Evolutionary conservation across 2,329 filamentous ascomycete genomes (phyloP).

Genomic region (Tolypocladium paradoxum): DNA sequence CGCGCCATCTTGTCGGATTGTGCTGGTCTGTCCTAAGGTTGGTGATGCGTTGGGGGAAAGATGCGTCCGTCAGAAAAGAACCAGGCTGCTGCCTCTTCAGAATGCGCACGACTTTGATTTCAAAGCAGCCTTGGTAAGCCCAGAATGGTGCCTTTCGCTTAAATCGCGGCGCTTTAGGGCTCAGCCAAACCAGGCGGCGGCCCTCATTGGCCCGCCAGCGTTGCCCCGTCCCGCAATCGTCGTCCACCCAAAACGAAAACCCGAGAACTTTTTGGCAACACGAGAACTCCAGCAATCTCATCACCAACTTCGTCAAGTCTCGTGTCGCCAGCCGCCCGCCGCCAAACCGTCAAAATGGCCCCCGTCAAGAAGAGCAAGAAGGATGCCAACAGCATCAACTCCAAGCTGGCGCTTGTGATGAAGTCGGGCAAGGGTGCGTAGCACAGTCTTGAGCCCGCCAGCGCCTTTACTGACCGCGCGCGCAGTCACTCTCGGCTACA

Average conservation of each 20-base stretch:
- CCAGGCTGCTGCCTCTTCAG: slow-evolving; percentile 16
- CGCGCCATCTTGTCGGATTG: slow-evolving; percentile 89
- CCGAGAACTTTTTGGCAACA: slow-evolving; percentile 12
- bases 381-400: slow-evolving; percentile 62
- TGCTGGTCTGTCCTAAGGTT: slow-evolving; percentile 20
- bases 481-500: slow-evolving; percentile 30
- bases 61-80: slow-evolving; percentile 16
- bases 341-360: slow-evolving; percentile 48
- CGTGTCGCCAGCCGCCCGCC: slow-evolving; percentile 4
- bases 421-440: slow-evolving; percentile 64
- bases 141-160: slow-evolving; percentile 20
- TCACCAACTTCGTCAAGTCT: neutral
- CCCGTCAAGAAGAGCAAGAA: slow-evolving; percentile 74
- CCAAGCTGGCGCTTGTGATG: slow-evolving; percentile 51
- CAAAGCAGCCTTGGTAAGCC: slow-evolving; percentile 35
- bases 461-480: neutral
- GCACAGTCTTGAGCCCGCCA: neutral
- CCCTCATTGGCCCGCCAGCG: slow-evolving; percentile 16
- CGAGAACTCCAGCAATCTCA: slow-evolving; percentile 16
- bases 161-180: slow-evolving; percentile 31
- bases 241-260: slow-evolving; percentile 13
- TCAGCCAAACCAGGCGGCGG: slow-evolving; percentile 5
- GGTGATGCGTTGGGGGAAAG: slow-evolving; percentile 25
- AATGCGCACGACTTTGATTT: slow-evolving; percentile 35
- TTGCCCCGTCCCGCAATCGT: slow-evolving; percentile 13